These are phyloP conservation scores for Ananas comosus DNA, from an alignment of 176 grass and related monocot species.

Conservation along the genomic window DNA sequence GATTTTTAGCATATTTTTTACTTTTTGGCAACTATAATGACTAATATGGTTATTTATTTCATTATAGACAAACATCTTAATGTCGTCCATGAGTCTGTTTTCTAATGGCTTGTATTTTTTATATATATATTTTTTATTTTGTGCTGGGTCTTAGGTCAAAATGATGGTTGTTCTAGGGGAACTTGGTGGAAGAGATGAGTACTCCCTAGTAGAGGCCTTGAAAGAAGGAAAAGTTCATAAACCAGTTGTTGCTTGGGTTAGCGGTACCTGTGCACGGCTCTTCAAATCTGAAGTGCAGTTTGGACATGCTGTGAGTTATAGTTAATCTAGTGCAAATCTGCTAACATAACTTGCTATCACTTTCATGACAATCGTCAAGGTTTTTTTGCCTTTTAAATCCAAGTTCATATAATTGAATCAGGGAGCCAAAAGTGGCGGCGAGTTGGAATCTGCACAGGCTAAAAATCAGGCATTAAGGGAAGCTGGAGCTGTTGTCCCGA, in stretches of 20 bases:
- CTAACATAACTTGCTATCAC: not conserved
- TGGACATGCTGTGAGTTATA: conserved; percentile 84
- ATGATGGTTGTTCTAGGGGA: conserved; percentile 99
- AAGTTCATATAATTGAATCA: conserved; percentile 26
- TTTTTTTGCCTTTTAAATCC: conserved; percentile 6
- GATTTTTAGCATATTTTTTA: no score
- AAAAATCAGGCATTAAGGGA: conserved; percentile 90
- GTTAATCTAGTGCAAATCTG: not conserved
- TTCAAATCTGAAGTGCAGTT: conserved; percentile 99
- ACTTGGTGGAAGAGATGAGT: conserved; percentile 90
- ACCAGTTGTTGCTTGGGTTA: conserved; percentile 98
- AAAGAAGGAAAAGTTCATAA: conserved; percentile 98
- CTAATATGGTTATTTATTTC: not conserved
- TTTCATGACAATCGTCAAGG: not conserved
- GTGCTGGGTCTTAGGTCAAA: conserved; percentile 60
- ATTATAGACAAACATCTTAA: not conserved
- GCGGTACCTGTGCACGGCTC: conserved; percentile 83
- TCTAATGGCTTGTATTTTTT: conserved; percentile 1
- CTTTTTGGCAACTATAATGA: not conserved
- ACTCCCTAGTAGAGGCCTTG: conserved; percentile 92
- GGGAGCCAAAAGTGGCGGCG: conserved; percentile 96
- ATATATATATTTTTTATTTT: conserved; percentile 1
- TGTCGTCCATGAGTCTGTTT: not conserved
- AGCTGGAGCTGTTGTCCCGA: conserved; percentile 88
- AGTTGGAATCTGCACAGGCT: conserved; percentile 94